These are phyloP conservation scores for Rosa multiflora DNA, from an alignment of 306 rosid species.

Conservation along the genomic window DNA sequence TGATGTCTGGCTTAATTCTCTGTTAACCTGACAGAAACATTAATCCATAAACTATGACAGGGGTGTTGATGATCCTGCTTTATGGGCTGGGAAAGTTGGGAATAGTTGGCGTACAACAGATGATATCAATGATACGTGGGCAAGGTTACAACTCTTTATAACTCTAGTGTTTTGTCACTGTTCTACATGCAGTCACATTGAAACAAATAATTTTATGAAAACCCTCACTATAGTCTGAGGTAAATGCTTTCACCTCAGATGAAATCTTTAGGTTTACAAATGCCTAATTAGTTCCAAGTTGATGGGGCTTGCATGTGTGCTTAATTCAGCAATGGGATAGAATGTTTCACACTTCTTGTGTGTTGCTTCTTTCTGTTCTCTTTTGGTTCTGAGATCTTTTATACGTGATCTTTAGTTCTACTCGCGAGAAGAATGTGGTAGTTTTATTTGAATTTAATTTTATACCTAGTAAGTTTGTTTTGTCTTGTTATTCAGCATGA, in stretches of 20 bases:
- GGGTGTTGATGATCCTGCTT: constrained; percentile 92
- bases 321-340: not conserved
- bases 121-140: constrained; percentile 93
- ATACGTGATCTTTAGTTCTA: not conserved
- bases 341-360: not conserved
- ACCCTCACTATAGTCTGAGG: not conserved
- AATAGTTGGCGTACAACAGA: constrained; percentile 99
- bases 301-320: not conserved
- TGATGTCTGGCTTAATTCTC: constrained; percentile 22
- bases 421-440: not conserved
- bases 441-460: not conserved
- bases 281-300: not conserved
- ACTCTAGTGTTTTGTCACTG: constrained; percentile 15
- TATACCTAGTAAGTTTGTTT: constrained; percentile 26
- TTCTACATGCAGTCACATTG: constrained; percentile 6
- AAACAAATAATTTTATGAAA: not conserved
- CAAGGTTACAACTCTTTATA: constrained; percentile 59
- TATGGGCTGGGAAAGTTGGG: constrained; percentile 92
- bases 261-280: not conserved
- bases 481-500: constrained; percentile 65
- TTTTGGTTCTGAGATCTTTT: not conserved
- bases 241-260: not conserved
- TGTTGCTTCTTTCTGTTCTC: not conserved
- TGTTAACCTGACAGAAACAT: constrained; percentile 15
- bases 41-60: constrained; percentile 34